Base-by-base conservation (phyloP, 495 filamentous ascomycete species). In the Clavariopsis aquatica region DNA sequence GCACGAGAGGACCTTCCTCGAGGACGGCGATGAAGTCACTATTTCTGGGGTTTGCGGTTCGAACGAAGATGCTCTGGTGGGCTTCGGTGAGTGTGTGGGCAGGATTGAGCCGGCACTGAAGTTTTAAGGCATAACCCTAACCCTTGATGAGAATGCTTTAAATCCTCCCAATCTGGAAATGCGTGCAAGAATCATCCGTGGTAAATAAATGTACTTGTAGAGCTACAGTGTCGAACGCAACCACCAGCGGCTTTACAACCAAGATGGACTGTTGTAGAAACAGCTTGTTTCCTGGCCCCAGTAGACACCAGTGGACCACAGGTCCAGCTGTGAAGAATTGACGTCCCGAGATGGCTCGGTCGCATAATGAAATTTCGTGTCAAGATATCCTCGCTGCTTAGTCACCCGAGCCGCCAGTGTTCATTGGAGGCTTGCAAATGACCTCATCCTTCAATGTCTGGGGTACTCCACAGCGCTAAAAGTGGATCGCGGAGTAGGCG, bases 1-100 rank as follows among this genome's bases (percentile, higher is more conserved):
- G 66, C 88, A 88, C 34, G 81, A 88, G 66, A 82, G 93, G 49
- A 79, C 78, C 41, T 96, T 93, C 73, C 76, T 98, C 47, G 83
- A 91, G 73, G 93, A 98, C 73, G 92, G 92, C 0, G 93, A 98
- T 71, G 86, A 80, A 2, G 77, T 96, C 29, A 84, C 81, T 15
- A 78, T 98, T 15, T 81, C 83, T 12, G 93, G 92, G 0, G 80
- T 79, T 23, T 89, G 85, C 59, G 84, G 84, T 1, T 77, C 76
- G 3, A 80, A 76, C 28, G 73, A 74, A 1, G 72, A 71, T 6
- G 74, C 57, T 1, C 57, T 78, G 17, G 78, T 80, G n/a, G 78
- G 78, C 12, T 79, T 80, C 60, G 78, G 78, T 8, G 64, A 75
- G 49, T 77, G 74, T 56, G 55, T 52, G n/a, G 78, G 78, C 17